Evolutionary conservation across 106 monocot species (phyloP), one percentile per base, ranked within the genome.

Genomic region (Phalaenopsis equestris): DNA sequence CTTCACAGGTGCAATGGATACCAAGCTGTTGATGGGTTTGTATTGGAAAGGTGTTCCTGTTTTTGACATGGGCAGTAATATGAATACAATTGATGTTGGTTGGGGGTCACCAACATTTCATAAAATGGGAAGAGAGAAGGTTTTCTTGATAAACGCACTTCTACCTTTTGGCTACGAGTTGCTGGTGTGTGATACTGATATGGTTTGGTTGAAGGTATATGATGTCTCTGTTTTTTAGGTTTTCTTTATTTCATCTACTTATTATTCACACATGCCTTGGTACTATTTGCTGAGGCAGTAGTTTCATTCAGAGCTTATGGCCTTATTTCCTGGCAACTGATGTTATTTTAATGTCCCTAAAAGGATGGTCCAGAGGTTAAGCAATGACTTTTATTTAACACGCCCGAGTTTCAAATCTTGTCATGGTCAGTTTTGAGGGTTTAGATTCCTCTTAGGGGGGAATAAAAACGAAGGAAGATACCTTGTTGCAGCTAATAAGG

Each of bases 11-110:
- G 92, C 97, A 48, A 94, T 98, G 94, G 97, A 98, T 74, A 86
- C 55, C 48, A 90, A 92, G 56, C 83, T 98, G 56, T 73, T 98
- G 82, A 89, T 89, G 82, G 94, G 90, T 58, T 81, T 98, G 16
- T 98, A 98, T 79, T 90, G 90, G 89, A 94, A 89, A 87, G 97
- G 97, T 15, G 46, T 98, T 72, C 97, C 97, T n/a, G 97, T 94
- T 6, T 98, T 94, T 84, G 94, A 98, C 67, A 92, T 98, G 97
- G 92, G 86, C 12, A 94, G 94, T 52, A 85, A 91, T 67, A 94
- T 98, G 94, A 88, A 82, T 42, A 91, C 97, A 11, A 76, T 80
- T 19, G 94, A 98, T 82, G 94, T 88, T 49, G 94, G 94, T 19
- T 98, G 97, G 97, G 97, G 97, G 14, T 85, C 97, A 8, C 90